These are phyloP conservation scores for Blepharisma japonicum DNA, from an alignment of 73 alveolate species.

Conservation along the genomic window DNA sequence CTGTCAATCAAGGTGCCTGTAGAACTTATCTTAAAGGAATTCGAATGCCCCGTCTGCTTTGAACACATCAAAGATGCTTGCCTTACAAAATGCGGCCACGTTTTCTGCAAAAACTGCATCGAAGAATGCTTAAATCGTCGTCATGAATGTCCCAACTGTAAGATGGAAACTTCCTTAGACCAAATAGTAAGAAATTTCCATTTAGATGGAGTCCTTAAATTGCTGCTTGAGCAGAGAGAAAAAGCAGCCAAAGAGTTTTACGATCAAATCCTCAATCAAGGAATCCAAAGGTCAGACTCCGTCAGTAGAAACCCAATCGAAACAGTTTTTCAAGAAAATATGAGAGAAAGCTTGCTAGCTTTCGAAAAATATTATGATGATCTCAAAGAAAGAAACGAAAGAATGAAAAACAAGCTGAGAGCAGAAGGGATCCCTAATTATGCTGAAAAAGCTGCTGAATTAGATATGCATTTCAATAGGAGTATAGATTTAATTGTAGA, in stretches of 20 bases:
- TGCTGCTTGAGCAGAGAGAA: neutral
- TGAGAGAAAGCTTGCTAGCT: slow-evolving; percentile 12
- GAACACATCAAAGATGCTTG: neutral
- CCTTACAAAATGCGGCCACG: slow-evolving; percentile 31
- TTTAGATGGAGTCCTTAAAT: slow-evolving; percentile 13
- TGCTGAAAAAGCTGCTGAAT: neutral
- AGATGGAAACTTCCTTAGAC: neutral
- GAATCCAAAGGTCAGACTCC: neutral
- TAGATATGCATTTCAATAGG: neutral
- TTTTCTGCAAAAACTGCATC: slow-evolving; percentile 32
- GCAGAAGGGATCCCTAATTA: neutral
- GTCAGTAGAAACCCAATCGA: slow-evolving; percentile 14
- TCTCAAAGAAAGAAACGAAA: slow-evolving; percentile 4
- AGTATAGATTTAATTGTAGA: slow-evolving; percentile 6
- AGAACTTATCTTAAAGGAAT: slow-evolving; percentile 21
- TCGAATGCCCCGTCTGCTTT: slow-evolving; percentile 31
- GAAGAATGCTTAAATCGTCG: slow-evolving; percentile 32
- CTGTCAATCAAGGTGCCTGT: neutral
- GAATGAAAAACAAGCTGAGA: slow-evolving; percentile 19
- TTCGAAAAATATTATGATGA: slow-evolving; percentile 13
- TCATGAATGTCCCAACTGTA: slow-evolving; percentile 33
- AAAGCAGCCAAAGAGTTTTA: slow-evolving; percentile 30
- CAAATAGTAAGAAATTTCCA: neutral
- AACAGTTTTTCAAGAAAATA: slow-evolving; percentile 25
- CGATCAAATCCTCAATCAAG: slow-evolving; percentile 15